Conservation (phyloP, 2,329 filamentous ascomycete genomes). For the Penicillium nordicum region DNA sequence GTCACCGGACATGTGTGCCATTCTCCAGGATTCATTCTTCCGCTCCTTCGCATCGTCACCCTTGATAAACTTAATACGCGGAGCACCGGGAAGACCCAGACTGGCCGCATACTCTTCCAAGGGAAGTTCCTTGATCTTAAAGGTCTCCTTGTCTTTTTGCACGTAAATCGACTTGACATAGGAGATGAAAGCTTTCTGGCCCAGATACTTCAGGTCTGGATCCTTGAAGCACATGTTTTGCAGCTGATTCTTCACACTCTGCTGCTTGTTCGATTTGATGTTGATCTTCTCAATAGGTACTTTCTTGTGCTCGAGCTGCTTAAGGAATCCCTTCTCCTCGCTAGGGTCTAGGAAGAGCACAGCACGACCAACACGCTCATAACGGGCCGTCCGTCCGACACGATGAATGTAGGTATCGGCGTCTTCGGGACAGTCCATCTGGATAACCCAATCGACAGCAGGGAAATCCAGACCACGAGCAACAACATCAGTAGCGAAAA, state of each 20-base stretch:
- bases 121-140: constrained; percentile 77
- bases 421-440: constrained; percentile 94
- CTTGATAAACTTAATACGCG: constrained; percentile 89
- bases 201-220: constrained; percentile 87
- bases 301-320: constrained; percentile 80
- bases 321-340: constrained; percentile 89
- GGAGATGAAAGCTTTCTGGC: constrained; percentile 91
- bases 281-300: constrained; percentile 85
- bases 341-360: constrained; percentile 89
- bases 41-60: constrained; percentile 80
- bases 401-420: constrained; percentile 97
- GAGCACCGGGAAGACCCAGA: constrained; percentile 83
- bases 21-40: constrained; percentile 78
- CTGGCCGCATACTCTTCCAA: constrained; percentile 82
- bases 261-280: constrained; percentile 83
- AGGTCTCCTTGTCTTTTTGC: constrained; percentile 88
- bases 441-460: constrained; percentile 97
- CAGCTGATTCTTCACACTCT: constrained; percentile 76
- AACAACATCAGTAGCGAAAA: constrained; percentile 94
- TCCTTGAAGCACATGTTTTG: constrained; percentile 97
- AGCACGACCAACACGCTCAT: constrained; percentile 80
- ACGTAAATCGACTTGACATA: constrained; percentile 82
- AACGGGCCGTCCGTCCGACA: constrained; percentile 90
- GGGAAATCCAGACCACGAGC: constrained; percentile 94
- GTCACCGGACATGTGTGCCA: constrained; percentile 60